Base-by-base conservation (phyloP, 495 filamentous ascomycete species). In the Neurospora sp. region DNA sequence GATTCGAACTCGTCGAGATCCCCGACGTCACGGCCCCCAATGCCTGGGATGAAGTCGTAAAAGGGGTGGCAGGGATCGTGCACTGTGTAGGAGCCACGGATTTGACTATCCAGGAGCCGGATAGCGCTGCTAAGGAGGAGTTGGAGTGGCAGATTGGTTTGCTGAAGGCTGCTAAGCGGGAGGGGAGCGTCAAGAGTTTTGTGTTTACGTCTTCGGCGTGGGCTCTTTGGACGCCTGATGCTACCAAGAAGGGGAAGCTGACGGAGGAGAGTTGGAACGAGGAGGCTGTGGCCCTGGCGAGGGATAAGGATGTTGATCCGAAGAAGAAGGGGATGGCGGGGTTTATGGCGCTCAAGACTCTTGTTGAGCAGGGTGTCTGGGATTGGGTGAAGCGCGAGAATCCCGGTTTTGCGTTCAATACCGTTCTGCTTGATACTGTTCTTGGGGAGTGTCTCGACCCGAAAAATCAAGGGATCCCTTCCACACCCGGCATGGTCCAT, bases 331-430 rank as follows among this genome's bases (percentile, higher is more conserved):
- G 78, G 13, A 74, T 83, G 42, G 71, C 73, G 9, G 77, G 76
- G 28, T 81, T 78, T 48, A 83, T 83, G 81, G 82, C 81, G n/a
- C 73, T 81, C 28, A 82, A 80, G 74, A 77, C 78, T 13, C 45
- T 79, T 2, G 72, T 82, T 9, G 81, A 84, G 76, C 70, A 80
- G 69, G 75, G 74, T 0, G 62, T 80, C 36, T 83, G 82, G 82
- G 78, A 80, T 15, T 83, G 82, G 81, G 77, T 84, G 5, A 43
- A 54, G 21, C 73, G 62, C 19, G 76, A 79, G 36, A 76, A 79
- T 36, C 81, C 79, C 0, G 19, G 28, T 13, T 83, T 78, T 45
- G 48, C 73, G n/a, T 81, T 83, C 69, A 82, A 81, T 62, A 70
- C 77, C 5, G 43, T 83, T 42, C 66, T 84, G 28, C 70, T 79